A percentile compares a stretch with the other conserved stretches of the same genome.
phyloP scores from a whole-genome alignment of 768 basidiomycete species.

The Mrakia frigida region DNA sequence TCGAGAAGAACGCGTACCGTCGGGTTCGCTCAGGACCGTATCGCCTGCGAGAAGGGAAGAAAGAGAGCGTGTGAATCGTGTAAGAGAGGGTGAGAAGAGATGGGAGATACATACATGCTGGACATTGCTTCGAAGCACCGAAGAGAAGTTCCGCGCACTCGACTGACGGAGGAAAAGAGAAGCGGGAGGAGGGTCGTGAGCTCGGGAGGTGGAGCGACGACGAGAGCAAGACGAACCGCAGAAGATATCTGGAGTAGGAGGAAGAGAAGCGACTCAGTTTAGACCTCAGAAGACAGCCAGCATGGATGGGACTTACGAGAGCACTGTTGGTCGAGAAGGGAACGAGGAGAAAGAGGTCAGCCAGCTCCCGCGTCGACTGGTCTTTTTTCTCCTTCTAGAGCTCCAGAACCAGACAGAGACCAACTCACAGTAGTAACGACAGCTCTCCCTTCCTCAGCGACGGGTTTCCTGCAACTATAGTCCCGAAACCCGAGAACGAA shows the following conservation, averaged over 20 bases:
- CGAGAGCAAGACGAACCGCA: conserved; percentile 16
- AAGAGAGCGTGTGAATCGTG: background rate
- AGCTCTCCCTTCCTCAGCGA: conserved; percentile 27
- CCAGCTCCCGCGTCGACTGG: background rate
- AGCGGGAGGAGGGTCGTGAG: background rate
- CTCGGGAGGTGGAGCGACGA: background rate
- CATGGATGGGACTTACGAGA: conserved; percentile 15
- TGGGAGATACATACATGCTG: conserved; percentile 32
- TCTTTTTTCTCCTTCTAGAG: no score
- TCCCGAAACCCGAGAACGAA: background rate
- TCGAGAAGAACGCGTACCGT: background rate
- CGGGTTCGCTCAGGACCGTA: conserved; percentile 34
- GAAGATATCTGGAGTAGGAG: conserved; percentile 21
- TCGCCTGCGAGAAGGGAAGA: conserved; percentile 27
- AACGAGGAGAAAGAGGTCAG: background rate
- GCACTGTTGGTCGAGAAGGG: conserved; percentile 2
- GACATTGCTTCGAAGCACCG: conserved; percentile 34
- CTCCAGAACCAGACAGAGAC: background rate
- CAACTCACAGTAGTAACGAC: conserved; percentile 30
- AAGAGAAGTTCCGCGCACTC: conserved; percentile 40
- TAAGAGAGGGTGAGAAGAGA: background rate
- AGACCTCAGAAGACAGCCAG: background rate
- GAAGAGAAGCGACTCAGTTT: background rate
- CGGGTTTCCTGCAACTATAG: conserved; percentile 19
- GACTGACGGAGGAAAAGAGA: conserved; percentile 21